These are phyloP conservation scores for Lecanicillium sp. DNA, from an alignment of 2,329 filamentous ascomycete species.

Conservation along the genomic window DNA sequence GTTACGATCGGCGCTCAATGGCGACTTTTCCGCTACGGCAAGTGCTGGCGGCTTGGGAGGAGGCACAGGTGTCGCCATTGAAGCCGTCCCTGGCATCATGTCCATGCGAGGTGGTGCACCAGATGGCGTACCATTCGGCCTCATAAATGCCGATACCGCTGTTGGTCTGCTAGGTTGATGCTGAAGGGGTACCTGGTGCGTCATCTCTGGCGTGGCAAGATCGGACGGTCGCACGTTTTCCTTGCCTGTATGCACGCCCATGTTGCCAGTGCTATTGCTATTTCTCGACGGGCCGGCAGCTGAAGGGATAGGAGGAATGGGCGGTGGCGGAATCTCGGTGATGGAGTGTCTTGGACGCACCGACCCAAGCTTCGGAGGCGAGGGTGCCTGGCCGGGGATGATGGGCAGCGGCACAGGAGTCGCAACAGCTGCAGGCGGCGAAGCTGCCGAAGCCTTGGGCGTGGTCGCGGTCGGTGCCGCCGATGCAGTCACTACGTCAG, in stretches of 20 bases:
- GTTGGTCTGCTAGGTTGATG: slow-evolving; percentile 16
- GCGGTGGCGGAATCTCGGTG: slow-evolving; percentile 2
- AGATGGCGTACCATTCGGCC: slow-evolving; percentile 24
- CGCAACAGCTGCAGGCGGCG: slow-evolving; percentile 3
- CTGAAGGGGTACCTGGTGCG: slow-evolving; percentile 29
- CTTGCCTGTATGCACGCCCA: slow-evolving; percentile 16
- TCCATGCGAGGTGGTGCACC: slow-evolving; percentile 20
- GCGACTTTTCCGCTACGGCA: slow-evolving; percentile 21
- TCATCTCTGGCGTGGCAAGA: slow-evolving; percentile 31
- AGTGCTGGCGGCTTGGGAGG: slow-evolving; percentile 25
- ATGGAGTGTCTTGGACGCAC: background rate
- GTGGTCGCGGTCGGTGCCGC: slow-evolving; percentile 7
- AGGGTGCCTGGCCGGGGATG: slow-evolving; percentile 7
- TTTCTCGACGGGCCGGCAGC: slow-evolving; percentile 5
- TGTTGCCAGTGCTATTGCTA: slow-evolving; percentile 11
- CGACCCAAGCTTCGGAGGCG: slow-evolving; percentile 5
- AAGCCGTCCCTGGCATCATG: slow-evolving; percentile 16
- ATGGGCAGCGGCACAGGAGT: slow-evolving; percentile 9
- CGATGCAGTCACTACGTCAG: background rate
- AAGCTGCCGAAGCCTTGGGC: slow-evolving; percentile 12
- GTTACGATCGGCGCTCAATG: slow-evolving; percentile 55
- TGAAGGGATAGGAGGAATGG: slow-evolving; percentile 15
- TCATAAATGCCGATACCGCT: slow-evolving; percentile 21
- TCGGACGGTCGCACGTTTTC: slow-evolving; percentile 22
- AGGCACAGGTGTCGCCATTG: slow-evolving; percentile 22